Evolutionary conservation across 331 rosid species (phyloP), one percentile per base, ranked within the genome.

Genomic region (Malus hybrid): DNA sequence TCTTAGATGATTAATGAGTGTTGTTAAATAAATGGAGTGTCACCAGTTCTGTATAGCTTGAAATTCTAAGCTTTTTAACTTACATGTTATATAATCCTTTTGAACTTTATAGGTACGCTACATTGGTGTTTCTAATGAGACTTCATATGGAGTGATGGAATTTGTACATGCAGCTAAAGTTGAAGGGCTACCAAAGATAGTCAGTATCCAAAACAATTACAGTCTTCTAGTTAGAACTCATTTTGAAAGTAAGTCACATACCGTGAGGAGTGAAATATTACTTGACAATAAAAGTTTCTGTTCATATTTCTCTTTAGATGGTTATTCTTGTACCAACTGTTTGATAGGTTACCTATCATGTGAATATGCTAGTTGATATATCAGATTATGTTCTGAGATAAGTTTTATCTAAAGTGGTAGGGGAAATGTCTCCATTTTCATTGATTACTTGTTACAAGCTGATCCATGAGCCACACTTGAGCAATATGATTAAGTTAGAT

Each of bases 111-210:
- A 91, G 97, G 93, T 91, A 77, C 96, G 97, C 68, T 85, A 90
- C 79, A 78, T 94, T 78, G 97, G 97, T 8, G 92, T 94, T 80
- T 94, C 99, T 7, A 94, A 92, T 70, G 97, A 94, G 91, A 88
- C 97, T 81, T 94, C 99, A 8, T 94, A 87, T 74, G 96, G 97
- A 75, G 99, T 91, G 74, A 94, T 91, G 99, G 96, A 94, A 85
- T 94, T 91, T 68, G 90, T 91, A 72, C 90, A 88, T 78, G 80
- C 95, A 54, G 93, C 99, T 61, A 94, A 88, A 83, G 78, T 79
- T 44, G 90, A 86, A 76, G 99, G 97, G 78, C 90, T 94, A 71
- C 96, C 95, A 13, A 94, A 94, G 87, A 94, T 91, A 50, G 87
- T 94, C 79, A 94, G 99, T 74, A 87, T 94, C 83, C 97, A 94